A percentile compares a stretch with the other conserved stretches of the same genome.
phyloP scores from a whole-genome alignment of 441 rosid genomes.

The Flueggea neowawraea region DNA sequence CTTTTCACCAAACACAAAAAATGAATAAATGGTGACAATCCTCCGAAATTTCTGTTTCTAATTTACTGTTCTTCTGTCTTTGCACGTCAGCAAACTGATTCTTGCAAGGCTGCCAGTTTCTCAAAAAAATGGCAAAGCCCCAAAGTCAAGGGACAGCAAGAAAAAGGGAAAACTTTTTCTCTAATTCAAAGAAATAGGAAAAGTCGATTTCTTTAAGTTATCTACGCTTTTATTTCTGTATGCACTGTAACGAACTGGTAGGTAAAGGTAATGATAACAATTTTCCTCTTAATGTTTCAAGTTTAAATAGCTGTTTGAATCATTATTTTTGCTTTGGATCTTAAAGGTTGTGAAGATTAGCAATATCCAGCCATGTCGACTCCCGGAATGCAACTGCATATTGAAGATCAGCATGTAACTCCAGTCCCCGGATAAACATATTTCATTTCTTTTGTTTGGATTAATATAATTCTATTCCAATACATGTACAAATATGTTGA shows the following conservation, averaged over 20 bases:
- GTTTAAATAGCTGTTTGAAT: too few relatives aligned
- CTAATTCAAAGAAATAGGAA: not conserved
- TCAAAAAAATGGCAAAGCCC: not conserved
- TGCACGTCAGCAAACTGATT: too few relatives aligned
- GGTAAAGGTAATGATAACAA: not conserved
- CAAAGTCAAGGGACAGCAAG: slow-evolving; percentile 1
- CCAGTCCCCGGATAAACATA: too few relatives aligned
- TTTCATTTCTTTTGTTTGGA: not conserved
- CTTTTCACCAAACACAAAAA: too few relatives aligned
- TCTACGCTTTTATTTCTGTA: not conserved
- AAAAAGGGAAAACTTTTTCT: slow-evolving; percentile 1
- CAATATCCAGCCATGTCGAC: slow-evolving; percentile 30
- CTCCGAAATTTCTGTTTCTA: too few relatives aligned
- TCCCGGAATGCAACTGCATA: slow-evolving; percentile 39
- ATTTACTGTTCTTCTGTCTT: too few relatives aligned
- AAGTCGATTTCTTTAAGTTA: not conserved
- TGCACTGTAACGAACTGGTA: not conserved
- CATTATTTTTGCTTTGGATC: not conserved
- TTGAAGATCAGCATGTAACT: slow-evolving; percentile 63
- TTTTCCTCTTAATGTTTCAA: not conserved
- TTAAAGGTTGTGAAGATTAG: not conserved
- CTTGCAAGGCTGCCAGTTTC: not conserved
- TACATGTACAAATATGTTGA: too few relatives aligned
- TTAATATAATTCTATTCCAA: not conserved
- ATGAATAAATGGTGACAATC: too few relatives aligned